Conservation (phyloP, 495 filamentous ascomycete genomes). For the Daldinia concentrica region DNA sequence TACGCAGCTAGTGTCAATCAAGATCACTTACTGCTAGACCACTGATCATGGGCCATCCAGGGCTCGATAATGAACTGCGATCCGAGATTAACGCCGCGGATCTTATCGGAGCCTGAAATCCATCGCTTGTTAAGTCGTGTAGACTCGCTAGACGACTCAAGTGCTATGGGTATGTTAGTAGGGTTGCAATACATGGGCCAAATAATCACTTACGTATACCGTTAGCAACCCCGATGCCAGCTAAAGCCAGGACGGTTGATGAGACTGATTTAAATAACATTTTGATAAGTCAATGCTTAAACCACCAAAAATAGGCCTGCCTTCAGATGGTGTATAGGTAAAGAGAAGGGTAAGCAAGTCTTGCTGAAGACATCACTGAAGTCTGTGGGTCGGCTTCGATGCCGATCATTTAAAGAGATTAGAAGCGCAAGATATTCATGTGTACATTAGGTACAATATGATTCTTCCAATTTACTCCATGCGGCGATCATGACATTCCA, state of each 20-base stretch:
- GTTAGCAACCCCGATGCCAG: neutral
- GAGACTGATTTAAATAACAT: slow-evolving; percentile 7
- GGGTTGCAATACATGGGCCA: neutral
- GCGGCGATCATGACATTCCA: neutral
- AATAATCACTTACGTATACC: slow-evolving; percentile 12
- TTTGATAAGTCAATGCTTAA: neutral
- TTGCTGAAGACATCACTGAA: neutral
- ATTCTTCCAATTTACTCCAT: neutral
- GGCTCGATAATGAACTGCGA: slow-evolving; percentile 68
- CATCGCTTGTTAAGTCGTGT: slow-evolving; percentile 38
- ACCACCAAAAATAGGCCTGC: neutral
- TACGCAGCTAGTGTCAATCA: neutral
- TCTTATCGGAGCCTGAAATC: slow-evolving; percentile 54
- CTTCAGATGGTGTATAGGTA: neutral
- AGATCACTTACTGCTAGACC: slow-evolving; percentile 46
- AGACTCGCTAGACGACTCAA: slow-evolving; percentile 11
- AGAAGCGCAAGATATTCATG: neutral
- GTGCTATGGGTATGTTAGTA: slow-evolving; percentile 1
- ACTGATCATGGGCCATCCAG: slow-evolving; percentile 63
- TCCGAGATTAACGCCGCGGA: slow-evolving; percentile 70
- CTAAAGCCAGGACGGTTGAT: slow-evolving; percentile 8
- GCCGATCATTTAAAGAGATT: neutral
- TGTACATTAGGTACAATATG: neutral
- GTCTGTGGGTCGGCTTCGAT: neutral
- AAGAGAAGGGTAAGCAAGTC: neutral